A percentile compares a stretch with the other conserved stretches of the same genome.
These are phyloP conservation scores for Testicularia cyperi DNA, from an alignment of 1,284 basidiomycete genomes.

Conservation along the genomic window DNA sequence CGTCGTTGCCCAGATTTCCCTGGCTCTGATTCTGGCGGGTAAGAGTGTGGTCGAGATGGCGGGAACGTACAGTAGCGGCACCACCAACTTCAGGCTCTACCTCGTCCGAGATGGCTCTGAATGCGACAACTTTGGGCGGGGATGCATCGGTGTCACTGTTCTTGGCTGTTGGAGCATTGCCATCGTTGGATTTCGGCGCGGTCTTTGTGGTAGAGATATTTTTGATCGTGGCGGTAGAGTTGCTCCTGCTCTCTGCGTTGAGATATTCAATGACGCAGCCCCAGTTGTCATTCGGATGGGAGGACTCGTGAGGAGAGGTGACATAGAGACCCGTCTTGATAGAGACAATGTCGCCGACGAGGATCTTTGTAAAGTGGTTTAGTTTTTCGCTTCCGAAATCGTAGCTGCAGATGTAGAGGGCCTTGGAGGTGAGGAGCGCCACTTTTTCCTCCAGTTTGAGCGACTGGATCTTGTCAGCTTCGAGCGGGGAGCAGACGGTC, in stretches of 20 bases:
- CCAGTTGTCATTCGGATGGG: constrained; percentile 52
- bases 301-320: constrained; percentile 43
- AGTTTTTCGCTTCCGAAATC: constrained; percentile 68
- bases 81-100: constrained; percentile 2
- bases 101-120: constrained; percentile 50
- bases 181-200: too few species aligned
- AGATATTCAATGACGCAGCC: constrained; percentile 47
- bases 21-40: not conserved
- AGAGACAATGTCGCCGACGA: constrained; percentile 77
- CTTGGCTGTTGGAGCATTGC: not conserved
- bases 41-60: constrained; percentile 21
- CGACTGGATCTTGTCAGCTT: constrained; percentile 70
- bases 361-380: constrained; percentile 67
- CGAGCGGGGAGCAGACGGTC: constrained; percentile 84
- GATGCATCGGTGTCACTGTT: constrained; percentile 1
- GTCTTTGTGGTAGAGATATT: constrained; percentile 26
- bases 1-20: not conserved
- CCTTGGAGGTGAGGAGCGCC: constrained; percentile 70
- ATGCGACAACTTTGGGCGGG: constrained; percentile 33
- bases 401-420: constrained; percentile 69
- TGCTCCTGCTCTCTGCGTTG: constrained; percentile 20
- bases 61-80: constrained; percentile 7
- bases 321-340: constrained; percentile 72
- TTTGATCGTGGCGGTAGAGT: constrained; percentile 41
- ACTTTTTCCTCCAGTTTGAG: constrained; percentile 78